Evolutionary conservation across 2,329 filamentous ascomycete genomes (phyloP).

Genomic region (Stachybotrys elegans): DNA sequence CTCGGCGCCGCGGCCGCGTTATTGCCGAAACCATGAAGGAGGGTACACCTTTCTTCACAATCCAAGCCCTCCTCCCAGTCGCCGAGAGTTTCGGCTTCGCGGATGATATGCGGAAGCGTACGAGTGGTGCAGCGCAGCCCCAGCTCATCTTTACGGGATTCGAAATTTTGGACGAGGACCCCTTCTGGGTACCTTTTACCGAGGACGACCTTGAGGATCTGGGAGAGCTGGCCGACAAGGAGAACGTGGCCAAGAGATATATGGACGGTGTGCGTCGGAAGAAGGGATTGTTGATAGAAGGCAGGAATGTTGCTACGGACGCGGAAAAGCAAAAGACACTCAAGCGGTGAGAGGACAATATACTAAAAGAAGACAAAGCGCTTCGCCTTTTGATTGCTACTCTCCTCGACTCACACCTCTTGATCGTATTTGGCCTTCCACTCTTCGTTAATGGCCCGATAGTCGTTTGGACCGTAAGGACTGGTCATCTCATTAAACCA

Average conservation of each 20-base stretch:
- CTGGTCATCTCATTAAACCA: constrained; percentile 43
- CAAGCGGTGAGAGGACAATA: constrained; percentile 50
- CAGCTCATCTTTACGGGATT: constrained; percentile 93
- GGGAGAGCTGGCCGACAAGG: constrained; percentile 85
- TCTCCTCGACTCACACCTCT: constrained; percentile 5
- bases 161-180: constrained; percentile 89
- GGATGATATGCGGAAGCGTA: constrained; percentile 94
- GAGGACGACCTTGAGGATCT: constrained; percentile 96
- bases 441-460: constrained; percentile 45
- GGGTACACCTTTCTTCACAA: constrained; percentile 94
- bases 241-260: constrained; percentile 95
- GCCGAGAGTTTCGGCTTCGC: constrained; percentile 94
- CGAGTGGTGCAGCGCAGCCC: constrained; percentile 82
- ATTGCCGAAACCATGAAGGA: constrained; percentile 89
- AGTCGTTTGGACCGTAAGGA: constrained; percentile 54
- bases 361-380: too few species aligned
- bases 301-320: constrained; percentile 70
- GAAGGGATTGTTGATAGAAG: constrained; percentile 84
- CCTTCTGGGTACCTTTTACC: constrained; percentile 95
- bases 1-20: constrained; percentile 82
- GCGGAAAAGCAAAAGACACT: constrained; percentile 85
- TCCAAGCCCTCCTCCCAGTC: constrained; percentile 80
- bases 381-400: background rate
- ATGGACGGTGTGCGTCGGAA: constrained; percentile 82
- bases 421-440: constrained; percentile 26